A percentile compares a stretch with the other conserved stretches of the same genome.
phyloP scores from a whole-genome alignment of 2,329 filamentous ascomycete species.

The Trichoderma koningii region DNA sequence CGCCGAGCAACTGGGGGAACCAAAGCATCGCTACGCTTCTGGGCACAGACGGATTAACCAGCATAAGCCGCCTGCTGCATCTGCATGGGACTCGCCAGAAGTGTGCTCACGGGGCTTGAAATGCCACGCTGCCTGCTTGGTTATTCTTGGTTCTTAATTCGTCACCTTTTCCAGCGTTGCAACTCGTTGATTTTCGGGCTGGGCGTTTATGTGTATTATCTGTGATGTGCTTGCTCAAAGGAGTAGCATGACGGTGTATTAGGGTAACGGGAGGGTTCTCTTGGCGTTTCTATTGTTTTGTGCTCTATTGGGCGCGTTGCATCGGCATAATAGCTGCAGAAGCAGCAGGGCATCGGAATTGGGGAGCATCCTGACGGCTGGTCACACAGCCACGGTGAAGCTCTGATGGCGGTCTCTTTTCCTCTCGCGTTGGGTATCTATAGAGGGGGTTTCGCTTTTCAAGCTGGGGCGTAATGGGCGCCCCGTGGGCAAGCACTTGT shows the following conservation, averaged over 20 bases:
- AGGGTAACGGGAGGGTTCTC: neutral
- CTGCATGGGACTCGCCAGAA: conserved; percentile 3
- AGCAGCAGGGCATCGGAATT: conserved; percentile 13
- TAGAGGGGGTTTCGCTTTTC: no score
- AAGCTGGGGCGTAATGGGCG: neutral
- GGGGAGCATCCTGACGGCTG: conserved; percentile 10
- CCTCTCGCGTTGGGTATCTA: neutral
- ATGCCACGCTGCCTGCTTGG: conserved; percentile 3
- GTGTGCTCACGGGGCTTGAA: neutral
- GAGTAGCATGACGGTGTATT: neutral
- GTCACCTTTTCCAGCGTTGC: neutral
- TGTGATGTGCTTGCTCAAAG: neutral
- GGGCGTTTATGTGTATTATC: conserved; percentile 15
- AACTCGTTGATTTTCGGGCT: neutral
- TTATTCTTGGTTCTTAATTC: neutral
- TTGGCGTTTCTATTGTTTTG: conserved; percentile 12
- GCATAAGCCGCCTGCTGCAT: conserved; percentile 2
- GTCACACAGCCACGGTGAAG: conserved; percentile 9
- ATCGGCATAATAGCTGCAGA: conserved; percentile 17
- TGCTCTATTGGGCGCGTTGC: conserved; percentile 15
- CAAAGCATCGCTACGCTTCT: neutral
- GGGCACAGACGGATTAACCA: neutral
- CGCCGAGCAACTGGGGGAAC: neutral
- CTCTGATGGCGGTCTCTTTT: neutral
- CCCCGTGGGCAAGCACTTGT: neutral